Conservation (phyloP, 768 basidiomycete genomes). For the Hericium alpestre region DNA sequence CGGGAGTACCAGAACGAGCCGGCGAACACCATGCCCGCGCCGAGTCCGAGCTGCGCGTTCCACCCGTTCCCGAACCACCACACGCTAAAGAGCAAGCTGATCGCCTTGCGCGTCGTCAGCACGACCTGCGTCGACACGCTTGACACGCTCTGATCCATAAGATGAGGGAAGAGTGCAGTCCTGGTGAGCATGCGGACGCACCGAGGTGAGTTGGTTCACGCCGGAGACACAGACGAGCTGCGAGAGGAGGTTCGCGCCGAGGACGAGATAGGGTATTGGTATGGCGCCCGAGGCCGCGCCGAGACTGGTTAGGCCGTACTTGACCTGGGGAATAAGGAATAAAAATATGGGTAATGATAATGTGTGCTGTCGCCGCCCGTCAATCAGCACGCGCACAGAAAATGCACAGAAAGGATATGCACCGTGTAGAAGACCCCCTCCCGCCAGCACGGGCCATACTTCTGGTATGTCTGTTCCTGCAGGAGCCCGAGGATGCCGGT, state of each 20-base stretch:
- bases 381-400: not conserved
- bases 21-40: constrained; percentile 64
- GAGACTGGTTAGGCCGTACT: constrained; percentile 42
- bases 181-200: constrained; percentile 24
- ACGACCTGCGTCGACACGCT: constrained; percentile 76
- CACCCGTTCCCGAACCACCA: constrained; percentile 77
- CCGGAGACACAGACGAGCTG: constrained; percentile 78
- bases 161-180: not conserved
- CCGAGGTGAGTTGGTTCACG: constrained; percentile 73
- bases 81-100: constrained; percentile 71
- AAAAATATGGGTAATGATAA: constrained; percentile 71
- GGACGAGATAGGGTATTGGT: constrained; percentile 41
- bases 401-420: constrained; percentile 10
- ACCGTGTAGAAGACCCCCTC: constrained; percentile 83
- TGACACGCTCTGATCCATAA: constrained; percentile 45
- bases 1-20: constrained; percentile 50
- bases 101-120: constrained; percentile 69
- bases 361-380: constrained; percentile 43
- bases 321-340: constrained; percentile 46
- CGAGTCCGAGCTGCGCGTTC: constrained; percentile 52
- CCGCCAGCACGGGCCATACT: constrained; percentile 71
- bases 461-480: constrained; percentile 67
- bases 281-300: constrained; percentile 23
- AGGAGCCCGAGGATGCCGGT: constrained; percentile 60
- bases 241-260: constrained; percentile 55